Evolutionary conservation across 352 stramenopile species (phyloP), one percentile per base, ranked within the genome.

Genomic region (Pythium volutum): DNA sequence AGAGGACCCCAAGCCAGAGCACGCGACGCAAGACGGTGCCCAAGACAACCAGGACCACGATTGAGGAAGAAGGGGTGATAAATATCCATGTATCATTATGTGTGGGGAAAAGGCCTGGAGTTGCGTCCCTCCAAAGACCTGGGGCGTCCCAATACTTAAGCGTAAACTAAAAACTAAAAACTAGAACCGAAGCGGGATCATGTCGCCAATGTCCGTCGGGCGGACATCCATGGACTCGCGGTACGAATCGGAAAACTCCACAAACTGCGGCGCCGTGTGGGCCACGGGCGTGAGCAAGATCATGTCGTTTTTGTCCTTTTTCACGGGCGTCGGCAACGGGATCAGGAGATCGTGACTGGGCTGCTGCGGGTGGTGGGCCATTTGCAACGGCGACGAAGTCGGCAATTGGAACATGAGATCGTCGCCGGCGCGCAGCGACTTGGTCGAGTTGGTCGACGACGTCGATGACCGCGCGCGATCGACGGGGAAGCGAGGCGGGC

Each of bases 101-200:
- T 36, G 10, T 36, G 3, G 31, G 14, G 5, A 16, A 43, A 18
- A 3, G n/a, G 36, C 36, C 22, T 11, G 42, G 46, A 39, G 55
- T 59, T 55, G 42, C 51, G 22, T 67, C 46, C 54, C 46, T 49
- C 36, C 46, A 23, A 18, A 18, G 22, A 16, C 31, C 29, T 39
- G 8, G 14, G 16, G 14, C 29, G n/a, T 18, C 20, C 25, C 1
- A 26, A 43, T 42, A 41, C 8, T 55, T n/a, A n/a, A n/a, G n/a
- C n/a, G n/a, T n/a, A n/a, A n/a, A n/a, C n/a, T n/a, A n/a, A n/a
- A n/a, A 16, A 29, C 31, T 26, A 38, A 18, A 6, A 18, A 53
- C 36, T 61, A 77, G 20, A 88, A 71, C 25, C 73, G 55, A 15
- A 88, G 60, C 31, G 73, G 76, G 33, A 88, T 88, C 78, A 88